Conservation (phyloP, 2,329 filamentous ascomycete genomes). For the Beauveria australis region DNA sequence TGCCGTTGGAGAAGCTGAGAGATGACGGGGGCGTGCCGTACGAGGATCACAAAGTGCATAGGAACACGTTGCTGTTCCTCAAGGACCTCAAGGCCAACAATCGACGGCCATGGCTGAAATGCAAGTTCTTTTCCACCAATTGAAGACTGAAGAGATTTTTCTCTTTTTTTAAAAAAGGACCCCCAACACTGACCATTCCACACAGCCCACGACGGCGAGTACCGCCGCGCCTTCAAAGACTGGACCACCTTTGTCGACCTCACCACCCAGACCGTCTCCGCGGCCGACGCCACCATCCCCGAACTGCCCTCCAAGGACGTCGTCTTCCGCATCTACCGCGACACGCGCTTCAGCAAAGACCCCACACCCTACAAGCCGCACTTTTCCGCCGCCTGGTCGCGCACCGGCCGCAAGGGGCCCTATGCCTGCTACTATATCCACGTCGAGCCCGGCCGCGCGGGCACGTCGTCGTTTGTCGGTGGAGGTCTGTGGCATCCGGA, state of each 20-base stretch:
- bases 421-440: conserved; percentile 89
- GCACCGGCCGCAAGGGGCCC: conserved; percentile 77
- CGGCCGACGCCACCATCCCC: conserved; percentile 72
- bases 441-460: conserved; percentile 52
- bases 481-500: conserved; percentile 80
- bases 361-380: conserved; percentile 85
- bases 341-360: conserved; percentile 76
- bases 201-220: conserved; percentile 70
- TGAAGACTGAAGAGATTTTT: too few species aligned
- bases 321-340: conserved; percentile 80
- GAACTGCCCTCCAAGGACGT: conserved; percentile 81
- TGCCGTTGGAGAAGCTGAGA: conserved; percentile 29
- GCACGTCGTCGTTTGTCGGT: conserved; percentile 49
- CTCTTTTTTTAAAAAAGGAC: too few species aligned
- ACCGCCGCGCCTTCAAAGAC: conserved; percentile 68
- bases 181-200: not conserved
- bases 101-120: conserved; percentile 49
- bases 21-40: conserved; percentile 34
- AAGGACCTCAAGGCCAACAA: conserved; percentile 53
- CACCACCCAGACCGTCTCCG: conserved; percentile 61
- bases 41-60: conserved; percentile 43
- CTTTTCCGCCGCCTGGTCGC: conserved; percentile 80
- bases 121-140: conserved; percentile 25
- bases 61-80: conserved; percentile 51
- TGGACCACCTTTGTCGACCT: conserved; percentile 72